phyloP scores from a whole-genome alignment of 1,284 basidiomycete species.

The Sanghuangporus weigelae region DNA sequence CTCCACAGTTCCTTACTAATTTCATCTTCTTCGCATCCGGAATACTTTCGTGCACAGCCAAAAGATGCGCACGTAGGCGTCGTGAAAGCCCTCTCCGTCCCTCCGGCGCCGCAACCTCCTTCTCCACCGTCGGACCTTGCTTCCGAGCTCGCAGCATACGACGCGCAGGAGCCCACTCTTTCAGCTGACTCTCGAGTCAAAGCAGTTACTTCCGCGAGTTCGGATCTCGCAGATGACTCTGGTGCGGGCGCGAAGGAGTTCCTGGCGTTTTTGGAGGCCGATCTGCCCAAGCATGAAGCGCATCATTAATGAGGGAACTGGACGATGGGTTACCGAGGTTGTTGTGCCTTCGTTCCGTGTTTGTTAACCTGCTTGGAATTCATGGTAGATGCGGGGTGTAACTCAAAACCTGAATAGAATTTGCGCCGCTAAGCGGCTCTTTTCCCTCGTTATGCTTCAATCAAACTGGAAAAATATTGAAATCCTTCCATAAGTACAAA shows the following conservation, averaged over 20 bases:
- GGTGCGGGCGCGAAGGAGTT: conserved; percentile 52
- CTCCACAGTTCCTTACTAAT: conserved; percentile 6
- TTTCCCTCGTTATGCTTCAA: too few relatives aligned
- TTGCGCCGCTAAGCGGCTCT: too few relatives aligned
- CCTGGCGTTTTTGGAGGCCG: conserved; percentile 52
- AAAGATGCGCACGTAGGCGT: conserved; percentile 80
- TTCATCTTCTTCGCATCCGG: background rate
- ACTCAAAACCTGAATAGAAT: too few relatives aligned
- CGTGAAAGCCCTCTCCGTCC: conserved; percentile 71
- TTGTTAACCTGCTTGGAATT: too few relatives aligned
- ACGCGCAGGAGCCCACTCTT: conserved; percentile 66
- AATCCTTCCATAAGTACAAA: too few relatives aligned
- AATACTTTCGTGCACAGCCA: conserved; percentile 39
- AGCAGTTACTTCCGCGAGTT: conserved; percentile 23
- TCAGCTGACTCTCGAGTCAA: conserved; percentile 26
- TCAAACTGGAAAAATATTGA: too few relatives aligned
- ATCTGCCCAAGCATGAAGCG: conserved; percentile 49
- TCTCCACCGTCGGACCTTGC: conserved; percentile 75
- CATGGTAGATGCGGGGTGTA: too few relatives aligned
- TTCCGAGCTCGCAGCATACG: conserved; percentile 77
- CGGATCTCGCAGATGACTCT: conserved; percentile 31
- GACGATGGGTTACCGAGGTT: background rate
- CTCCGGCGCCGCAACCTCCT: conserved; percentile 64
- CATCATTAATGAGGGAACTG: conserved; percentile 37
- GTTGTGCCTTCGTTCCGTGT: too few relatives aligned